A percentile compares a stretch with the other conserved stretches of the same genome.
phyloP scores from a whole-genome alignment of 2,329 filamentous ascomycete genomes.

The Arthroderma sp. region DNA sequence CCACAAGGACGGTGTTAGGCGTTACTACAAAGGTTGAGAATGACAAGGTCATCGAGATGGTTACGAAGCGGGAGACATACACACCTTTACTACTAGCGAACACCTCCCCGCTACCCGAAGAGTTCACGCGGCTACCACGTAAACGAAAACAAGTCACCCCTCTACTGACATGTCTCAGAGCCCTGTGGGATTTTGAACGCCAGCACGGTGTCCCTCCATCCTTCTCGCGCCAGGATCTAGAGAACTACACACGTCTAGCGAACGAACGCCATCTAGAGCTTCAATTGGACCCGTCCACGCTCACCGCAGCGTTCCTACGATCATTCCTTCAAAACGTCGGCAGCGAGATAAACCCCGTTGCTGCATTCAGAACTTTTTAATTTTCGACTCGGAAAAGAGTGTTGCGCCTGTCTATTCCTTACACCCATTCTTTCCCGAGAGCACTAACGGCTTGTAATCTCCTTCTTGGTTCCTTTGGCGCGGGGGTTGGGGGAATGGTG shows the following conservation, averaged over 20 bases:
- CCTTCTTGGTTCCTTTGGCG: not conserved
- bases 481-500: not conserved
- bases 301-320: conserved; percentile 60
- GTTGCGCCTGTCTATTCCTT: conserved; percentile 70
- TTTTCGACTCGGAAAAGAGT: conserved; percentile 78
- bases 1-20: conserved; percentile 62
- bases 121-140: conserved; percentile 55
- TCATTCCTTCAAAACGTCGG: conserved; percentile 79
- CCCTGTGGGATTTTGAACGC: conserved; percentile 77
- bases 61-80: conserved; percentile 86
- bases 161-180: conserved; percentile 71
- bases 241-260: conserved; percentile 63
- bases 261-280: conserved; percentile 67
- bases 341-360: conserved; percentile 72
- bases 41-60: conserved; percentile 65
- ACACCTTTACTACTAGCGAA: conserved; percentile 80
- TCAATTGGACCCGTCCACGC: conserved; percentile 53
- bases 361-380: conserved; percentile 87
- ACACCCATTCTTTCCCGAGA: conserved; percentile 49
- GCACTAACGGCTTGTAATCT: not conserved
- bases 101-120: conserved; percentile 60
- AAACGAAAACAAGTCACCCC: conserved; percentile 65
- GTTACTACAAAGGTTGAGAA: conserved; percentile 59
- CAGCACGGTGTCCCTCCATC: conserved; percentile 43
- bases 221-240: conserved; percentile 53